These are phyloP conservation scores for Epichloe baconii DNA, from an alignment of 2,329 filamentous ascomycete genomes.

Conservation along the genomic window DNA sequence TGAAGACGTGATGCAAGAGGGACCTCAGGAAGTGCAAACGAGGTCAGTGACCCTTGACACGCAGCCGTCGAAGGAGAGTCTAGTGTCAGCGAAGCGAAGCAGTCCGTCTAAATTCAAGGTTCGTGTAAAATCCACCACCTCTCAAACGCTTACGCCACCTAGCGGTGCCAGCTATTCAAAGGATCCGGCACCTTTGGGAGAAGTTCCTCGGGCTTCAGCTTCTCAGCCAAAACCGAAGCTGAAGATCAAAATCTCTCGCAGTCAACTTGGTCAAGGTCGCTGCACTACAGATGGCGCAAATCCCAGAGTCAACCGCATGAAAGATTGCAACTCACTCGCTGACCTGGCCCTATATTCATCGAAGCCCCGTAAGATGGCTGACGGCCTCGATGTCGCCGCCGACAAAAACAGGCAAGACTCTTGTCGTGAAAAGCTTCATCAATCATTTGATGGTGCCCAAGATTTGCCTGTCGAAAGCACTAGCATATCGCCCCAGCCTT, in stretches of 20 bases:
- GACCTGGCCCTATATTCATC: constrained; percentile 14
- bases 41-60: no score
- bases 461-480: constrained; percentile 1
- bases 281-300: constrained; percentile 6
- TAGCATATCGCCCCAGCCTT: constrained; percentile 12
- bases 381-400: neutral
- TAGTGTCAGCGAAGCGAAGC: neutral
- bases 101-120: constrained; percentile 17
- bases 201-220: neutral
- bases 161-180: neutral
- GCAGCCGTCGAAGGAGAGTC: neutral
- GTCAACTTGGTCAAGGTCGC: constrained; percentile 13
- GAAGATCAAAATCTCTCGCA: constrained; percentile 21
- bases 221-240: constrained; percentile 15
- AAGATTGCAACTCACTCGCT: constrained; percentile 20
- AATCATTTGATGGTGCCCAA: constrained; percentile 5
- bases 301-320: constrained; percentile 14
- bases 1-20: neutral
- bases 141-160: constrained; percentile 1
- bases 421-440: neutral
- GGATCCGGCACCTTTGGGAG: neutral
- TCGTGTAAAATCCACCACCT: constrained; percentile 13
- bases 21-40: neutral
- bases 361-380: neutral
- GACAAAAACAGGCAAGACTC: neutral